These are phyloP conservation scores for Diplodia seriata DNA, from an alignment of 2,329 filamentous ascomycete genomes.

Conservation along the genomic window DNA sequence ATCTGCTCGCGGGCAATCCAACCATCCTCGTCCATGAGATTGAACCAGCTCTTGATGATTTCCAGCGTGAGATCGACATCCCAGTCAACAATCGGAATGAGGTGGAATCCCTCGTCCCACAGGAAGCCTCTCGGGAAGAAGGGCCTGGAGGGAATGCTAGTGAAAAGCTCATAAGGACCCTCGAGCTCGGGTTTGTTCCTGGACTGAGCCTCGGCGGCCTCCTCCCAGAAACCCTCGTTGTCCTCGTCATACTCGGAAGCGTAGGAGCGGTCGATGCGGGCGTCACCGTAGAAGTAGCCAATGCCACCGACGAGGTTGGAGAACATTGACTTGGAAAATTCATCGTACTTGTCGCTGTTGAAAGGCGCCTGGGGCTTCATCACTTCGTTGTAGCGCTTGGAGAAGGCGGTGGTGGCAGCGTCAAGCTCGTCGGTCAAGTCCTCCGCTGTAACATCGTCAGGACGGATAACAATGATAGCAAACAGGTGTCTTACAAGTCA, in stretches of 20 bases:
- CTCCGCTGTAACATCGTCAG: constrained; percentile 47
- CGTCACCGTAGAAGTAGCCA: constrained; percentile 91
- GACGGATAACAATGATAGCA: constrained; percentile 35
- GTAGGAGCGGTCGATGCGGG: constrained; percentile 87
- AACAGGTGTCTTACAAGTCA: constrained; percentile 54
- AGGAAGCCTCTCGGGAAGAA: constrained; percentile 97
- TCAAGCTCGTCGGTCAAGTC: constrained; percentile 75
- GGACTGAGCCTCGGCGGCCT: constrained; percentile 78
- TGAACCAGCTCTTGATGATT: constrained; percentile 94
- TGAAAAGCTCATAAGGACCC: constrained; percentile 87
- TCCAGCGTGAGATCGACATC: constrained; percentile 86
- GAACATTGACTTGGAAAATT: constrained; percentile 87
- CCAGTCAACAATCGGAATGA: constrained; percentile 91
- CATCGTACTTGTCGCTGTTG: constrained; percentile 71
- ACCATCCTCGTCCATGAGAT: constrained; percentile 92
- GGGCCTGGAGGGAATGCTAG: constrained; percentile 86
- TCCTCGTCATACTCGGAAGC: constrained; percentile 95
- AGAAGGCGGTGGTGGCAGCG: constrained; percentile 71
- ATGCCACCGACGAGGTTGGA: constrained; percentile 94
- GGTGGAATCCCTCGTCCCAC: constrained; percentile 98
- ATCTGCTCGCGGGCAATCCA: constrained; percentile 99
- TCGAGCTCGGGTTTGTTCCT: constrained; percentile 73
- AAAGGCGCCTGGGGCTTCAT: constrained; percentile 81
- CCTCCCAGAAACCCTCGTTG: constrained; percentile 94
- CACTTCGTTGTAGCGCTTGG: constrained; percentile 73